These are phyloP conservation scores for Alternaria hordeiaustralica DNA, from an alignment of 2,329 filamentous ascomycete species.

Conservation along the genomic window DNA sequence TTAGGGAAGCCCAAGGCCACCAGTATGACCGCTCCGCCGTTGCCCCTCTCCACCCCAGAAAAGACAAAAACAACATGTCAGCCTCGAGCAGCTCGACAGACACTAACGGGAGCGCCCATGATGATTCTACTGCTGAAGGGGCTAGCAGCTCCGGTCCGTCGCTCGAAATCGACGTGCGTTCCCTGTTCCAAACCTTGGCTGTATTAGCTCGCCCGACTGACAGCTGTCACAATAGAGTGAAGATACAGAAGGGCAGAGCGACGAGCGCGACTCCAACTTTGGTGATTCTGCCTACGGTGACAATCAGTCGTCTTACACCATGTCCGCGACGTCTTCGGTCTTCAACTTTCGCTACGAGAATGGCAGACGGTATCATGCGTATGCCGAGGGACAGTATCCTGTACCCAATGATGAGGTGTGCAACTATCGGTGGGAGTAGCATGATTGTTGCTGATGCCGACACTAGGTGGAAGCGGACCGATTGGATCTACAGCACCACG, in stretches of 20 bases:
- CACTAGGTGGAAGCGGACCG: conserved; percentile 36
- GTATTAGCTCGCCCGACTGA: conserved; percentile 14
- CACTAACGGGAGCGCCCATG: conserved; percentile 1
- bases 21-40: not conserved
- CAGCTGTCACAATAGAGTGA: conserved; percentile 10
- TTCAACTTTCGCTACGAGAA: conserved; percentile 42
- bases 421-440: not conserved
- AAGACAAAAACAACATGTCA: conserved; percentile 1
- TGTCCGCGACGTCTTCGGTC: conserved; percentile 39
- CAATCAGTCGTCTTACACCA: conserved; percentile 27
- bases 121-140: conserved; percentile 16
- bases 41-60: not conserved
- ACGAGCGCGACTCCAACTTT: conserved; percentile 39
- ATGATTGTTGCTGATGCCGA: conserved; percentile 1
- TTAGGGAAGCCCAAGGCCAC: not conserved
- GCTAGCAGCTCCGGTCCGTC: conserved; percentile 32
- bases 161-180: conserved; percentile 37
- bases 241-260: conserved; percentile 20
- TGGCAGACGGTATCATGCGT: conserved; percentile 41
- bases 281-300: conserved; percentile 23
- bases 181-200: conserved; percentile 10
- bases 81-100: not conserved
- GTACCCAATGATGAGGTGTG: conserved; percentile 43
- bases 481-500: conserved; percentile 43
- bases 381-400: conserved; percentile 39